Evolutionary conservation across 768 basidiomycete species (phyloP).

Genomic region (Lactarius akahatsu): DNA sequence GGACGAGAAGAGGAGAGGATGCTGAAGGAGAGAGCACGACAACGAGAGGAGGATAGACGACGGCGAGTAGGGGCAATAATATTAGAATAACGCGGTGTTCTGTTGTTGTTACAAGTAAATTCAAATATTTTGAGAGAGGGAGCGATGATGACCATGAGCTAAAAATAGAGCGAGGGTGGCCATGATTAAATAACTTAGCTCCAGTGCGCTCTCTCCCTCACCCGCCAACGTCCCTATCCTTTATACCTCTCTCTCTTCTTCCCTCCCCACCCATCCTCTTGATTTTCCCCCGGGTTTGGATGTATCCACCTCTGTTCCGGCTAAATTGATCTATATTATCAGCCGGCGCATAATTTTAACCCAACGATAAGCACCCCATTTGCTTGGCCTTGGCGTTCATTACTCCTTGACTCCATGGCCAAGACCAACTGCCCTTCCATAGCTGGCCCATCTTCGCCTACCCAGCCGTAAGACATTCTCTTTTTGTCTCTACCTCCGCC

Average conservation of each 20-base stretch:
- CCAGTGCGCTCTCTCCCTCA: not conserved
- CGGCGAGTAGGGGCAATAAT: slow-evolving; percentile 33
- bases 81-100: not conserved
- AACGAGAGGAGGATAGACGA: slow-evolving; percentile 57
- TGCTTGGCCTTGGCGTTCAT: slow-evolving; percentile 24
- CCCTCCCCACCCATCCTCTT: not conserved
- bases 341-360: not conserved
- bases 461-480: slow-evolving; percentile 11
- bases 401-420: slow-evolving; percentile 30
- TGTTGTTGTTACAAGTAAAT: not conserved
- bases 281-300: not conserved
- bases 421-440: slow-evolving; percentile 30
- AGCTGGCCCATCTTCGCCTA: slow-evolving; percentile 13
- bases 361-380: not conserved
- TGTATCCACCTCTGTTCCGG: not conserved
- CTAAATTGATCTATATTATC: not conserved
- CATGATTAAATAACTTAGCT: not conserved
- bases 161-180: not conserved
- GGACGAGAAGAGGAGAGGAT: slow-evolving; percentile 37
- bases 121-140: no score
- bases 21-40: slow-evolving; percentile 42
- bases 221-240: not conserved
- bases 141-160: not conserved
- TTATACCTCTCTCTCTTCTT: not conserved
- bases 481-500: not conserved